phyloP scores from a whole-genome alignment of 2,329 filamentous ascomycete species.

The Aureobasidium pullulans region DNA sequence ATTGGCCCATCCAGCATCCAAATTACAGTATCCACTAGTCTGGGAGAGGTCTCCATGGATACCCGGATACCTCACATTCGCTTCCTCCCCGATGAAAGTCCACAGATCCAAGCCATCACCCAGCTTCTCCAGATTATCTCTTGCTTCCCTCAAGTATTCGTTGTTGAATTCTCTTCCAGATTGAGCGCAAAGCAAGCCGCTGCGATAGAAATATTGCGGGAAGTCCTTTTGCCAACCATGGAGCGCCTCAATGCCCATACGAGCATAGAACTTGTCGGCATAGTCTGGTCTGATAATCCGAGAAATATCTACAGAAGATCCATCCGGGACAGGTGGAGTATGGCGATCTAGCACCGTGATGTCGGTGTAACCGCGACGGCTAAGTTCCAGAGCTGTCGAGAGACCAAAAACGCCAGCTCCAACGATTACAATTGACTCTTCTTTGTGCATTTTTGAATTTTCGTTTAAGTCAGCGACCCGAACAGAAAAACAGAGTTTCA shows the following conservation, averaged over 20 bases:
- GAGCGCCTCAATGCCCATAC: conserved; percentile 24
- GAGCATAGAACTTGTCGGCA: conserved; percentile 23
- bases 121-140: background rate
- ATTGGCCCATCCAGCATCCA: background rate
- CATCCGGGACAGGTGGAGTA: conserved; percentile 21
- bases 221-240: background rate
- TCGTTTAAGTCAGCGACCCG: too few species aligned
- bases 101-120: background rate
- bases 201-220: background rate
- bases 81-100: background rate
- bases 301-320: conserved; percentile 30
- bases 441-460: background rate
- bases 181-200: background rate
- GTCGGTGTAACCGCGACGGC: conserved; percentile 20
- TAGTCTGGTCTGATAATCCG: conserved; percentile 33
- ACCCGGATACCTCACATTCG: background rate
- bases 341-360: conserved; percentile 20
- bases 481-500: background rate
- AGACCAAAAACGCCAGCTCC: conserved; percentile 27
- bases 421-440: conserved; percentile 24
- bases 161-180: background rate
- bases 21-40: background rate
- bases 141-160: background rate
- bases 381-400: conserved; percentile 29
- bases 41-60: background rate